Evolutionary conservation across 345 rosid species (phyloP), one percentile per base, ranked within the genome.

Genomic region (Hibiscus syriacus): DNA sequence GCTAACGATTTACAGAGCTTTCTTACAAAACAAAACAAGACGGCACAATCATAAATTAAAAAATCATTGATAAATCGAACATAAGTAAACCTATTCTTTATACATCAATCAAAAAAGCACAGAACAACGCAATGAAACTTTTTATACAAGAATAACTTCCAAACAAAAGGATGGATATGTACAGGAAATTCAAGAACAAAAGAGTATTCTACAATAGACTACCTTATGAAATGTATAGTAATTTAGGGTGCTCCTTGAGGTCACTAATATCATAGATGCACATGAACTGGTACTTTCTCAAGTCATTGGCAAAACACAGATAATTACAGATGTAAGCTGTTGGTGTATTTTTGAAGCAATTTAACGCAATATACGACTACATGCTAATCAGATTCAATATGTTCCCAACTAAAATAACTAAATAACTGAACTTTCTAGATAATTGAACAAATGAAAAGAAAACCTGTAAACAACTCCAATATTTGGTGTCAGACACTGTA

Each of bases 401-500:
- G n/a, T 48, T 6, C 22, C 52, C 3, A n/a, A 26, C 45, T 39
- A 45, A 45, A 45, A 14, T 14, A 45, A 14, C 46, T 9, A 11
- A n/a, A 46, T n/a, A 45, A 4, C 50, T 41, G 14, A 41, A 3
- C 14, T 41, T 41, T 41, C 46, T 9, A 12, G 46, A 2, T 2
- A 34, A 34, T 1, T 34, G 38, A 41, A 9, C 14, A 41, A 41
- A 9, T 41, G 46, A 46, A 46, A 46, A 16, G 50, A 46, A 16
- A 46, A 46, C 50, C 61, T 23, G 89, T 90, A 92, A n/a, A 92
- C 96, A 80, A 90, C 92, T 81, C 96, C 98, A 72, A 92, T 92
- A 57, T 92, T 90, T 45, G 96, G 98, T 1, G 98, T 90, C 72
- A 92, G 75, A 20, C 54, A 69, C 81, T 92, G 95, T 72, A 92